Percentiles rank a stretch among this genome's conserved stretches.
These are phyloP conservation scores for Botryotinia convoluta DNA, from an alignment of 2,329 filamentous ascomycete species.

Conservation along the genomic window DNA sequence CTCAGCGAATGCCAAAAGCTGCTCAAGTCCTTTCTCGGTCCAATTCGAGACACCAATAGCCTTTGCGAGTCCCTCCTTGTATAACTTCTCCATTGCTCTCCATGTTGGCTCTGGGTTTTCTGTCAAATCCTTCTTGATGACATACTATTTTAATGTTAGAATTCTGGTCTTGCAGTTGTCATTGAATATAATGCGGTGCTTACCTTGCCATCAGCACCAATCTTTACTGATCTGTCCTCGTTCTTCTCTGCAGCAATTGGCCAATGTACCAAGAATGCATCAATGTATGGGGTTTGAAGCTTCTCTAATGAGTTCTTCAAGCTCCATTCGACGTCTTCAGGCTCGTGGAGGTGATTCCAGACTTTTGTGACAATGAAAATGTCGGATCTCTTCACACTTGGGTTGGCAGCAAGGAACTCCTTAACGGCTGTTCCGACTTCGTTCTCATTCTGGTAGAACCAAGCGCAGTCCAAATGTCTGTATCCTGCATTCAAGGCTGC, in stretches of 20 bases:
- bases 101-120: slow-evolving; percentile 66
- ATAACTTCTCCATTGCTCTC: slow-evolving; percentile 70
- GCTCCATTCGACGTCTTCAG: slow-evolving; percentile 61
- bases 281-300: slow-evolving; percentile 75
- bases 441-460: slow-evolving; percentile 77
- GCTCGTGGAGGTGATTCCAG: slow-evolving; percentile 57
- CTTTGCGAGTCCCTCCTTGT: slow-evolving; percentile 56
- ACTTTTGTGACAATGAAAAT: slow-evolving; percentile 36
- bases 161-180: neutral
- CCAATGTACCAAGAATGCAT: slow-evolving; percentile 82
- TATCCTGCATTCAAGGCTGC: slow-evolving; percentile 66
- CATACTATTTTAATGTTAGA: slow-evolving; percentile 43
- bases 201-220: slow-evolving; percentile 52
- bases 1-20: slow-evolving; percentile 48
- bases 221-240: slow-evolving; percentile 57
- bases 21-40: slow-evolving; percentile 51
- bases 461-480: slow-evolving; percentile 66
- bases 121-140: slow-evolving; percentile 63
- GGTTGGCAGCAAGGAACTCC: slow-evolving; percentile 58
- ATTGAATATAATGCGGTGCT: neutral
- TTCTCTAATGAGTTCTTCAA: slow-evolving; percentile 70
- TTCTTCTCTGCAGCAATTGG: slow-evolving; percentile 74
- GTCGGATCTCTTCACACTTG: slow-evolving; percentile 56
- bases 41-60: slow-evolving; percentile 62
- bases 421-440: slow-evolving; percentile 78